phyloP scores from a whole-genome alignment of 106 monocot genomes.

The Allium fistulosum region DNA sequence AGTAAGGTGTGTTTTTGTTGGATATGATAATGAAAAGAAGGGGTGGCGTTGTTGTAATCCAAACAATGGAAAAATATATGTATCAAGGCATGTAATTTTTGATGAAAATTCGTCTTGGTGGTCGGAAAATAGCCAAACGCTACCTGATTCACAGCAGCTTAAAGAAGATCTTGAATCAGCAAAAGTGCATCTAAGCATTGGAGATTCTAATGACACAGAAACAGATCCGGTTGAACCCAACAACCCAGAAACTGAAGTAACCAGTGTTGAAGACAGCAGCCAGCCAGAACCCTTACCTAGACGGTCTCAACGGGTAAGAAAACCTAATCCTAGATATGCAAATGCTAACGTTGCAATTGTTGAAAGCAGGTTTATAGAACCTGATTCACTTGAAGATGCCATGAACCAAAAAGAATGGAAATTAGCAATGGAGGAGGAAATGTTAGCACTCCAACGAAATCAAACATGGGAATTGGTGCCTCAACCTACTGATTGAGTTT shows the following conservation, averaged over 20 bases:
- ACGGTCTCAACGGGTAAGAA: not conserved
- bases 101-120: slow-evolving; percentile 5
- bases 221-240: not conserved
- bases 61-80: not conserved
- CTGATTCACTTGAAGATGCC: not conserved
- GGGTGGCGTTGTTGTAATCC: slow-evolving; percentile 8
- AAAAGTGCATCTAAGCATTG: not conserved
- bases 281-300: not conserved
- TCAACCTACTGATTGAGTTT: not conserved
- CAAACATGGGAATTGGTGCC: not conserved
- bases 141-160: not conserved
- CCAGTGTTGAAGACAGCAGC: no score
- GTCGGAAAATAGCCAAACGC: not conserved
- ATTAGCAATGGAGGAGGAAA: slow-evolving; percentile 8
- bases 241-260: no score
- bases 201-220: not conserved
- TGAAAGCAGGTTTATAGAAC: not conserved
- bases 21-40: slow-evolving; percentile 2
- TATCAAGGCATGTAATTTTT: slow-evolving; percentile 3
- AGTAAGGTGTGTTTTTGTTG: slow-evolving; percentile 4
- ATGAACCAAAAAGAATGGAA: not conserved
- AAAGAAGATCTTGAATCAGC: not conserved
- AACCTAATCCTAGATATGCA: not conserved
- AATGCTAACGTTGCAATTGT: not conserved
- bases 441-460: not conserved